Evolutionary conservation across 768 basidiomycete genomes (phyloP), one percentile per base, ranked within the genome.

Genomic region (Pleurotus pulmonarius): DNA sequence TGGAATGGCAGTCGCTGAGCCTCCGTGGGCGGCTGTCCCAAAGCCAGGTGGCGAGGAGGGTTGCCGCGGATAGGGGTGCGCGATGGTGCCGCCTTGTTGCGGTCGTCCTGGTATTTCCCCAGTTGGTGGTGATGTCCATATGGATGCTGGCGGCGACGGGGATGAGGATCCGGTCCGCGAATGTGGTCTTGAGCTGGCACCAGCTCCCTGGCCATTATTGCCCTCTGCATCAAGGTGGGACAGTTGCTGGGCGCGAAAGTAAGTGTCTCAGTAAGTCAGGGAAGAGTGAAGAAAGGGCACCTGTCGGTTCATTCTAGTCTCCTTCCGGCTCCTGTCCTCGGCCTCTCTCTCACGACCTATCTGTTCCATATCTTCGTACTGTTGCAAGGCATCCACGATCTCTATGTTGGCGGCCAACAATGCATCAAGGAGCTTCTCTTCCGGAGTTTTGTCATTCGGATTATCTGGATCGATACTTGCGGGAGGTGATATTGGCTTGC

Each of bases 351-450:
- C 85, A 37, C 77, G 66, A 12, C 80, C 90, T 15, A 92, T 76
- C 18, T 85, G 76, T 59, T 86, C 79, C 37, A 93, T 73, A 63
- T 96, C 92, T 9, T 93, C 88, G 62, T 93, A 86, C 64, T 90
- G 82, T 49, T 78, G 74, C 56, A 94, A 67, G 2, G 85, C 88
- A 38, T 82, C 85, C 2, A 86, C 59, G 22, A 95, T 76, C 45
- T 85, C 84, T 53, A 78, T 85, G 65, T 94, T 87, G 4, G 92
- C 88, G 16, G 75, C 82, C 16, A 96, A 77, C 57, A 95, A 72
- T 12, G 82, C 81, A 6, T 80, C 87, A 37, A 95, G 75, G 4
- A 94, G 78, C 61, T 84, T 74, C 66, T 94, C 92, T 68, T 94
- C 92, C 7, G 72, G 66, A 0, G 93, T 93, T 56, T 75, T 65